Evolutionary conservation across 345 rosid genomes (phyloP).

Genomic region (Hibiscus trionum): DNA sequence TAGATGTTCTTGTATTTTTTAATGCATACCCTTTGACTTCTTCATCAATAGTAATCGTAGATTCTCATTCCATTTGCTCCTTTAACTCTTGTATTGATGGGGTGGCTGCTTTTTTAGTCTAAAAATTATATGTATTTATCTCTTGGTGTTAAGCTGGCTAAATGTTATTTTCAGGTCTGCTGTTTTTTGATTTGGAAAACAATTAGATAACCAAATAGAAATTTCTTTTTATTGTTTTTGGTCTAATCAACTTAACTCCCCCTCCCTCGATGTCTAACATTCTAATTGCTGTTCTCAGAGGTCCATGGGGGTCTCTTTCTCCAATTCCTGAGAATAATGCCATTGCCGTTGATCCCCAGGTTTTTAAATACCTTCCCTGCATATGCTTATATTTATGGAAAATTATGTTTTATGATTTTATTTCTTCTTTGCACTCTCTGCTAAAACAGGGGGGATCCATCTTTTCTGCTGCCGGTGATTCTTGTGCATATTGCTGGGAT

Average conservation of each 20-base stretch:
- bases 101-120: not conserved
- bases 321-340: constrained; percentile 91
- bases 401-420: not conserved
- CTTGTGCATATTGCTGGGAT: constrained; percentile 96
- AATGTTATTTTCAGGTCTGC: not conserved
- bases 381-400: not conserved
- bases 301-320: constrained; percentile 96
- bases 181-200: not conserved
- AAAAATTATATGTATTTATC: not conserved
- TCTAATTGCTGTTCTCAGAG: constrained; percentile 34
- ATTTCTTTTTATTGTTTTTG: not conserved
- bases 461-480: constrained; percentile 89
- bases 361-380: constrained; percentile 14
- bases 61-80: not conserved
- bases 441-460: constrained; percentile 58
- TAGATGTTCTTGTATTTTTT: not conserved
- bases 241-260: not conserved
- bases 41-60: not conserved
- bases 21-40: not conserved
- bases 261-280: constrained; percentile 11
- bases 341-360: constrained; percentile 66
- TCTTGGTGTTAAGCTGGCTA: not conserved
- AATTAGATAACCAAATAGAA: not conserved
- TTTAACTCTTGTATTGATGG: not conserved
- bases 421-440: constrained; percentile 10